Base-by-base conservation (phyloP, 108 stramenopile genomes). In the Fragilariopsis cylindrus region DNA sequence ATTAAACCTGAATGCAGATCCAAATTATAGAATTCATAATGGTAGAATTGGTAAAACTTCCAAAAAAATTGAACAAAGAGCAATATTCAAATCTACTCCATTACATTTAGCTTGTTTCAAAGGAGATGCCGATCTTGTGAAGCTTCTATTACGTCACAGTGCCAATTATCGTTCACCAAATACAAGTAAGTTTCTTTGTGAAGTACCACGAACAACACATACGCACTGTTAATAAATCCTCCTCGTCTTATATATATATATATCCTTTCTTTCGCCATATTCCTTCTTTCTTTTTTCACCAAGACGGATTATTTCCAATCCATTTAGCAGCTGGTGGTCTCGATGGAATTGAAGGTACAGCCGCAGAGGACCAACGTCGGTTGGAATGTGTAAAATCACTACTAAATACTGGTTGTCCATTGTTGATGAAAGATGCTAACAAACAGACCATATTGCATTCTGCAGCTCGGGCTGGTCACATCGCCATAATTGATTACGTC, bases 371-470 rank as follows among this genome's bases (percentile, higher is more conserved):
- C 57, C 11, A 54, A 9, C 70, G 77, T 49, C 69, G 91, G 56
- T 69, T 86, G 53, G 75, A 83, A 46, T 88, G 87, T 48, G 90
- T 90, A 8, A 74, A 79, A 47, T 68, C 88, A 12, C 65, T 96
- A 7, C 69, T 84, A 3, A 53, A 75, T 0, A 87, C 80, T 18
- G 79, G 85, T 7, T 76, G 80, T 6, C 90, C 94, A 0, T 62
- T 96, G 7, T 41, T 83, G 3, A 93, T 92, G 63, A 88, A 86
- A 66, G 92, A 96, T 72, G 92, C 86, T n/a, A 92, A 90, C 62
- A 87, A 90, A 39, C 94, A 96, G 71, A 90, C 85, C 9, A 63
- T 92, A 15, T 65, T 96, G 16, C 94, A 96, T 70, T 69, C 76
- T 40, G 94, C 90, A 16, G 84, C 94, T n/a, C 74, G 94, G 48